Evolutionary conservation across 305 asterid genomes (phyloP).

Genomic region (Lippia alba): DNA sequence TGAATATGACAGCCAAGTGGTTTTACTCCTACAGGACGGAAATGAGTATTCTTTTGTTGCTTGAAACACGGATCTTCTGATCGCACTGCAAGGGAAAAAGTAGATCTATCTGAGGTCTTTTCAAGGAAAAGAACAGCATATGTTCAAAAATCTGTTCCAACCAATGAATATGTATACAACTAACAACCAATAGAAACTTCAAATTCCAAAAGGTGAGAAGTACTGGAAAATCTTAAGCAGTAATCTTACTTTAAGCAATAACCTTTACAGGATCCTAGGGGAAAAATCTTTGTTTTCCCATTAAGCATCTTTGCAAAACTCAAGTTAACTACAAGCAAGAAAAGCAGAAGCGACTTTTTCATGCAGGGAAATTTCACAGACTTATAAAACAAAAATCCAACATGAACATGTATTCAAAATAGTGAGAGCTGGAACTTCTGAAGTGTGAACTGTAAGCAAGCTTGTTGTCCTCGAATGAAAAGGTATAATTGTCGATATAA

Average conservation of each 20-base stretch:
- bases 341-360: too few relatives aligned
- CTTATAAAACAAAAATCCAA: too few relatives aligned
- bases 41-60: slow-evolving; percentile 38
- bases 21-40: slow-evolving; percentile 41
- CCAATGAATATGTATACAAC: background rate
- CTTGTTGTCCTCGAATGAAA: too few relatives aligned
- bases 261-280: background rate
- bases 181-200: slow-evolving; percentile 12
- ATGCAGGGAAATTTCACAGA: too few relatives aligned
- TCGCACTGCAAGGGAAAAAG: slow-evolving; percentile 39
- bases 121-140: background rate
- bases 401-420: background rate
- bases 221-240: background rate
- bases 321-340: too few relatives aligned
- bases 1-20: slow-evolving; percentile 45
- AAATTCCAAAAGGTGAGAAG: slow-evolving; percentile 1
- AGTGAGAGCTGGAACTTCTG: too few relatives aligned
- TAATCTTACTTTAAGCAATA: background rate
- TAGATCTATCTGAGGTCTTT: slow-evolving; percentile 18
- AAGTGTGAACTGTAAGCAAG: too few relatives aligned
- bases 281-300: too few relatives aligned
- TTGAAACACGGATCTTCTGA: slow-evolving; percentile 39
- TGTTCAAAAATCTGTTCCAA: background rate
- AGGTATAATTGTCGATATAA: background rate
- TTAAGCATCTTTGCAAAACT: too few relatives aligned